These are phyloP conservation scores for Coemansia sp. DNA, from an alignment of 192 early-diverging fungal genomes.

Conservation along the genomic window DNA sequence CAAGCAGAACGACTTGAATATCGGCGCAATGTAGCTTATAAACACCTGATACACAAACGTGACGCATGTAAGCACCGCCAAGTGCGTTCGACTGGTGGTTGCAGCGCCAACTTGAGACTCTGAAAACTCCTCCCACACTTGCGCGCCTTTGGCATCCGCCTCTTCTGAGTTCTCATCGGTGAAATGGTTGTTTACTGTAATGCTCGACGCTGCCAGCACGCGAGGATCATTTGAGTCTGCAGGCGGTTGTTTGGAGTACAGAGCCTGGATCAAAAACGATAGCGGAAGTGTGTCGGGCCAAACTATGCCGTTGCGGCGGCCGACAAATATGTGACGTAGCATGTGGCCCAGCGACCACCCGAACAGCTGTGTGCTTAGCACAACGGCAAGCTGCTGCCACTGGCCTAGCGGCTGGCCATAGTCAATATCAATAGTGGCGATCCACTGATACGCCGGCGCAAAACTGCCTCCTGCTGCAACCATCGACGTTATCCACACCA, in stretches of 20 bases:
- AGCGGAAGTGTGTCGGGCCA: conserved; percentile 48
- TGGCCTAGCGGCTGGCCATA: conserved; percentile 29
- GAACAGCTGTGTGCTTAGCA: conserved; percentile 40
- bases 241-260: conserved; percentile 9
- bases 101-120: conserved; percentile 10
- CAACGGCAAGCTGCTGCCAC: conserved; percentile 40
- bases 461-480: conserved; percentile 46
- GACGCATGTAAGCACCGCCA: conserved; percentile 23
- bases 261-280: conserved; percentile 38
- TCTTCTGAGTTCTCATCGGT: not conserved
- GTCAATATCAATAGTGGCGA: conserved; percentile 43
- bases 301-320: conserved; percentile 20
- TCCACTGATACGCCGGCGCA: conserved; percentile 52
- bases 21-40: conserved; percentile 64
- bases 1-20: conserved; percentile 65
- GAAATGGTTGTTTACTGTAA: conserved; percentile 1
- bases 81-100: conserved; percentile 20
- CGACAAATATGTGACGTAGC: conserved; percentile 38
- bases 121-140: not conserved
- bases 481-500: conserved; percentile 49
- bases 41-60: conserved; percentile 57
- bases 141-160: not conserved
- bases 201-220: not conserved
- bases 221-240: not conserved
- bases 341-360: conserved; percentile 49